Conservation (phyloP, 495 filamentous ascomycete genomes). For the Lasiosphaeris hirsuta region DNA sequence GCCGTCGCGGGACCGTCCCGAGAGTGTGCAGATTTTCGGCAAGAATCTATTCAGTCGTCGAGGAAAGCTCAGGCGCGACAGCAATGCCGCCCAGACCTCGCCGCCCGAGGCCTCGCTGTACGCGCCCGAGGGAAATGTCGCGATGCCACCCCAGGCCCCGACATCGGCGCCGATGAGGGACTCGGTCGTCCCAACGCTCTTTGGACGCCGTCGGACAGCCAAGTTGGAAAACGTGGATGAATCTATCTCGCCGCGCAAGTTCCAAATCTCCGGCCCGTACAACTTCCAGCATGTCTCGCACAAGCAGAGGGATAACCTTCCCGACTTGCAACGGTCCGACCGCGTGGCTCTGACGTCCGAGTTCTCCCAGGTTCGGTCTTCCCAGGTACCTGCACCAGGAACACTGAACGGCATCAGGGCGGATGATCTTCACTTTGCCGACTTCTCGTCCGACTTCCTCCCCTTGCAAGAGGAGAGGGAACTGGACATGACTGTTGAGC, state of each 20-base stretch:
- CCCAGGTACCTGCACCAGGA: constrained; percentile 57
- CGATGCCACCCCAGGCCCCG: constrained; percentile 20
- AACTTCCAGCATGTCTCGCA: constrained; percentile 88
- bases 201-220: constrained; percentile 37
- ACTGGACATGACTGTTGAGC: background rate
- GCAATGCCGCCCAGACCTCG: constrained; percentile 35
- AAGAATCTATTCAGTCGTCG: constrained; percentile 50
- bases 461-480: constrained; percentile 31
- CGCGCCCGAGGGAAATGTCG: constrained; percentile 31
- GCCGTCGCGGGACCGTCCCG: constrained; percentile 46
- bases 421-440: constrained; percentile 61
- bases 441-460: constrained; percentile 56
- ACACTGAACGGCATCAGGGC: constrained; percentile 61
- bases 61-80: constrained; percentile 40
- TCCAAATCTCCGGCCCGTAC: constrained; percentile 74
- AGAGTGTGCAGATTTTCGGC: constrained; percentile 53
- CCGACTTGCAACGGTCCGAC: constrained; percentile 53
- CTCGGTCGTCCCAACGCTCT: constrained; percentile 41
- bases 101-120: constrained; percentile 37
- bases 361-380: constrained; percentile 63
- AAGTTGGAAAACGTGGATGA: constrained; percentile 32
- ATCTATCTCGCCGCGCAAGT: constrained; percentile 29
- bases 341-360: constrained; percentile 62
- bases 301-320: constrained; percentile 62
- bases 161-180: constrained; percentile 30